These are phyloP conservation scores for Biscogniauxia mediterranea DNA, from an alignment of 2,329 filamentous ascomycete genomes.

Conservation along the genomic window DNA sequence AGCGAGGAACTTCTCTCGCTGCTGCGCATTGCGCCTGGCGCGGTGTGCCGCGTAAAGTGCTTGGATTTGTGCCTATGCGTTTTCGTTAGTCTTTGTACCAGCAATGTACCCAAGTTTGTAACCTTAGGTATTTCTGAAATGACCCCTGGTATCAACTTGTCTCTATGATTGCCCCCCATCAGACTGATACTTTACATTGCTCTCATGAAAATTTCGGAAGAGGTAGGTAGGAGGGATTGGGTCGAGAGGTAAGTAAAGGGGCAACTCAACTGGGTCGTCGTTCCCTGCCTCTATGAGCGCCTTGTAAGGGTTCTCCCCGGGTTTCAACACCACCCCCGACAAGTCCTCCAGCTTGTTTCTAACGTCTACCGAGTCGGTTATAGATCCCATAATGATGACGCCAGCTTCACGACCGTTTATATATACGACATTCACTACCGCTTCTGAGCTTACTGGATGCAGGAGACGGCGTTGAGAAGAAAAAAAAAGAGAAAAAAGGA, in stretches of 20 bases:
- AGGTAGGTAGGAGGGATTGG: conserved; percentile 1
- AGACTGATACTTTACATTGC: no score
- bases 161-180: no score
- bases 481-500: no score
- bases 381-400: conserved; percentile 32
- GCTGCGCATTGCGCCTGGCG: conserved; percentile 70
- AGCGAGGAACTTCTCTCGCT: conserved; percentile 70
- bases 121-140: no score
- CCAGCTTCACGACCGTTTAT: neutral
- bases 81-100: conserved; percentile 9
- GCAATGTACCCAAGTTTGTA: conserved; percentile 5
- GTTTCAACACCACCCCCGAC: conserved; percentile 48
- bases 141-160: no score
- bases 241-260: conserved; percentile 3
- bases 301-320: conserved; percentile 72
- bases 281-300: conserved; percentile 67
- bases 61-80: conserved; percentile 63
- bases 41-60: conserved; percentile 72
- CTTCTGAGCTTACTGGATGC: neutral
- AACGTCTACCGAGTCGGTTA: conserved; percentile 40
- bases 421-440: neutral
- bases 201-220: no score
- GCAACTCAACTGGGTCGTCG: conserved; percentile 59
- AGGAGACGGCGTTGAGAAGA: neutral
- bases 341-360: conserved; percentile 54